phyloP scores from a whole-genome alignment of 148 eudicot species.

The Amaranthus cruentus region DNA sequence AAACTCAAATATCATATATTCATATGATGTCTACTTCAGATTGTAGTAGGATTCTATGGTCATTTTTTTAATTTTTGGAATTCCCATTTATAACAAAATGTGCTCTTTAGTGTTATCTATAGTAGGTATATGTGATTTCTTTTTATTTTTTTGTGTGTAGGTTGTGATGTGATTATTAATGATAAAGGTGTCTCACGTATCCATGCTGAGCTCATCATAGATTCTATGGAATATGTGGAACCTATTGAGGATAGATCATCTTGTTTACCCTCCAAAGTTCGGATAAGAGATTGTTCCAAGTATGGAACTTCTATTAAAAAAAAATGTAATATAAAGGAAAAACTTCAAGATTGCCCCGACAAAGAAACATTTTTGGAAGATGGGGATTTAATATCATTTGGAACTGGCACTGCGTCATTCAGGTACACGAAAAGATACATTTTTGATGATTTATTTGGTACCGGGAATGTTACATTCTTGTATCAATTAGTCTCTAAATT shows the following conservation, averaged over 20 bases:
- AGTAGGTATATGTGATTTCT: neutral
- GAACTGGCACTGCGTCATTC: constrained; percentile 79
- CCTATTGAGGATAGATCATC: constrained; percentile 32
- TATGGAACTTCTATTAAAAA: constrained; percentile 71
- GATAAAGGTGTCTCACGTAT: constrained; percentile 93
- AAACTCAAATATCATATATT: too few relatives aligned
- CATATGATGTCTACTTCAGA: too few relatives aligned
- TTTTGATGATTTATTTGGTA: constrained; percentile 77
- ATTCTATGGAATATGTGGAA: constrained; percentile 55
- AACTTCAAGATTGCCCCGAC: constrained; percentile 73
- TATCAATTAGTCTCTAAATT: constrained; percentile 16
- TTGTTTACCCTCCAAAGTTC: constrained; percentile 39
- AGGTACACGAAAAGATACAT: constrained; percentile 62
- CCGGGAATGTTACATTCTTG: constrained; percentile 85
- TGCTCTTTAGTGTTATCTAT: neutral
- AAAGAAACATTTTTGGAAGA: constrained; percentile 59
- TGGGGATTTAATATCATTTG: constrained; percentile 81
- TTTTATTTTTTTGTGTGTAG: constrained; percentile 32
- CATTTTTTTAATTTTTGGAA: neutral
- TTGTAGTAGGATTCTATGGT: neutral
- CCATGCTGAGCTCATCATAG: constrained; percentile 82
- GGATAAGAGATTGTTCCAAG: constrained; percentile 84
- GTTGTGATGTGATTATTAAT: constrained; percentile 79
- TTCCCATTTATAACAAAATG: neutral
- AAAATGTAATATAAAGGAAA: constrained; percentile 41